Percentiles rank a stretch among this genome's conserved stretches.
phyloP scores from a whole-genome alignment of 129 eudicot species.

The Centella asiatica region DNA sequence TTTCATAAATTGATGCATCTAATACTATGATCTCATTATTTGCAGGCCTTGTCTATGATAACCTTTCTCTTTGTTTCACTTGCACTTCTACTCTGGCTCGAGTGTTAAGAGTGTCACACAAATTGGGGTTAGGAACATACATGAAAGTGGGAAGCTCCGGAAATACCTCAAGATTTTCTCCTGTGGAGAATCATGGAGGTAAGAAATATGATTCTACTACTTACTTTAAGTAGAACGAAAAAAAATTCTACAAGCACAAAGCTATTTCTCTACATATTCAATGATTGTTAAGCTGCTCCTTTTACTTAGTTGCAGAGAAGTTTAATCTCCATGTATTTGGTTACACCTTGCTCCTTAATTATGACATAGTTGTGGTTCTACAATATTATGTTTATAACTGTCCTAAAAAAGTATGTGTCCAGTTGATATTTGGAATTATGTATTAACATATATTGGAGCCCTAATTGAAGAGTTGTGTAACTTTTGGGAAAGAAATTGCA shows the following conservation, averaged over 20 bases:
- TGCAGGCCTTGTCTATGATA: constrained; percentile 35
- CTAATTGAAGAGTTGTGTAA: background rate
- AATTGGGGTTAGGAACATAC: constrained; percentile 9
- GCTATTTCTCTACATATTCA: background rate
- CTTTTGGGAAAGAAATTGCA: too few species aligned
- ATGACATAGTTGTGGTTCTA: background rate
- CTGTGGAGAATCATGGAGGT: constrained; percentile 33
- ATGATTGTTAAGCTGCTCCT: background rate
- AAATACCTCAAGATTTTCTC: too few species aligned
- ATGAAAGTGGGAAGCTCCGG: constrained; percentile 16
- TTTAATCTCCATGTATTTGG: background rate
- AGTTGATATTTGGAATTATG: too few species aligned
- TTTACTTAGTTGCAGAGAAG: background rate
- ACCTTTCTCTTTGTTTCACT: constrained; percentile 21
- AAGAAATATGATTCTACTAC: constrained; percentile 1
- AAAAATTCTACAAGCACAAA: background rate
- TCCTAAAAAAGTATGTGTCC: too few species aligned
- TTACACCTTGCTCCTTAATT: too few species aligned
- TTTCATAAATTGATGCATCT: background rate
- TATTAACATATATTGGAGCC: background rate
- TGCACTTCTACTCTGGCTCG: constrained; percentile 23
- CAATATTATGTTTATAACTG: background rate
- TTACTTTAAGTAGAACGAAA: background rate
- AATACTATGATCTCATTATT: constrained; percentile 5
- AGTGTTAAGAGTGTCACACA: constrained; percentile 20